These are phyloP conservation scores for Senna tora DNA, from an alignment of 306 rosid species.

Conservation along the genomic window DNA sequence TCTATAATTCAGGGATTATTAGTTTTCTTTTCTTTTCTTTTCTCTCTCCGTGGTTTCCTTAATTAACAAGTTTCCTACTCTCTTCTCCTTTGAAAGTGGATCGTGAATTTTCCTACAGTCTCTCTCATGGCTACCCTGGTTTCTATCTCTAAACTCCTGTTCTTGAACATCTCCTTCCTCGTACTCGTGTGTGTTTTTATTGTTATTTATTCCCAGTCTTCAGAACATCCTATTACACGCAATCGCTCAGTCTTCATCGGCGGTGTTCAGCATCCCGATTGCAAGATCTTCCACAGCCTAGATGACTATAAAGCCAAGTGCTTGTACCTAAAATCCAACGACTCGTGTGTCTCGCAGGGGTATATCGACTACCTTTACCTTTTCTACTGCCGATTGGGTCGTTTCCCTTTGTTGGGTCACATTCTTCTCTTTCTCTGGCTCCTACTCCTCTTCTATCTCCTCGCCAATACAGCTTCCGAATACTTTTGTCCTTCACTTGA, in stretches of 20 bases:
- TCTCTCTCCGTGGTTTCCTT: conserved; percentile 29
- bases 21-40: background rate
- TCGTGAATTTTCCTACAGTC: background rate
- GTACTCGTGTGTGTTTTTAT: conserved; percentile 37
- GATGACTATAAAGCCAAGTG: conserved; percentile 45
- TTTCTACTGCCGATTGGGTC: conserved; percentile 49
- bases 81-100: background rate
- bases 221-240: conserved; percentile 35
- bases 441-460: conserved; percentile 43
- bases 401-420: conserved; percentile 42
- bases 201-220: conserved; percentile 35
- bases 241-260: background rate
- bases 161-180: conserved; percentile 54
- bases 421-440: conserved; percentile 46
- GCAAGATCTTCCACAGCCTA: conserved; percentile 39
- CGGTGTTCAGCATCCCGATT: conserved; percentile 30
- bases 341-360: conserved; percentile 47
- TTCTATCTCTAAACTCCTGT: conserved; percentile 33
- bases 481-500: conserved; percentile 58
- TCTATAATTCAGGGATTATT: background rate
- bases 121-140: conserved; percentile 27
- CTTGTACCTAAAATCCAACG: conserved; percentile 41
- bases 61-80: conserved; percentile 31
- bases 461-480: conserved; percentile 47
- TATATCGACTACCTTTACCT: conserved; percentile 48